These are phyloP conservation scores for Microbotryum lychnidis-dioicae DNA, from an alignment of 1,284 basidiomycete genomes.

Conservation along the genomic window DNA sequence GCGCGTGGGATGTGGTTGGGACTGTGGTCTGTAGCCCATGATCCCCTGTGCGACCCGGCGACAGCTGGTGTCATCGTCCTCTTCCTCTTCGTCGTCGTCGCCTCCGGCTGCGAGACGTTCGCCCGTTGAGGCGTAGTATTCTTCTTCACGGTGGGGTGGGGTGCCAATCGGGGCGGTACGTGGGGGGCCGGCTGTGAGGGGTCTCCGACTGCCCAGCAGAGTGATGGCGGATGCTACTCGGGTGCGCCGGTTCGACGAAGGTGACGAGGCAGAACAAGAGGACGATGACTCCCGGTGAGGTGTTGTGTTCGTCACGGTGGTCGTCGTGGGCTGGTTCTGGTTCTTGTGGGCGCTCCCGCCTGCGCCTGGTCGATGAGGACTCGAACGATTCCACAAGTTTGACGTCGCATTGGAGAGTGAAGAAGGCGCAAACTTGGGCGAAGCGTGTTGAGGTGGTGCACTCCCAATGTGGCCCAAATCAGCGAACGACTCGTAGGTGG, in stretches of 20 bases:
- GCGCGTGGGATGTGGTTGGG: too few relatives aligned
- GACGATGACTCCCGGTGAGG: too few relatives aligned
- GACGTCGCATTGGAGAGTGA: not conserved
- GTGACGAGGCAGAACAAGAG: too few relatives aligned
- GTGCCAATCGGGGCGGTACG: not conserved
- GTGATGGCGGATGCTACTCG: too few relatives aligned
- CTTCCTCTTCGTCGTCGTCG: not conserved
- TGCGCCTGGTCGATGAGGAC: not conserved
- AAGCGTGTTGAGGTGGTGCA: not conserved
- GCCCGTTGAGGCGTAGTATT: not conserved
- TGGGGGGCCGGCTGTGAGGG: too few relatives aligned
- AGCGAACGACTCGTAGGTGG: conserved; percentile 18
- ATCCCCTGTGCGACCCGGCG: too few relatives aligned
- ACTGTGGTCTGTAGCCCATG: too few relatives aligned
- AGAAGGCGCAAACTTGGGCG: too few relatives aligned
- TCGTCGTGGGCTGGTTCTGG: not conserved
- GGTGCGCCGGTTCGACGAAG: too few relatives aligned
- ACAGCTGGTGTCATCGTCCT: not conserved
- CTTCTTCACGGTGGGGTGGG: too few relatives aligned
- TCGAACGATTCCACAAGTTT: not conserved
- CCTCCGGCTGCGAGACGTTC: not conserved
- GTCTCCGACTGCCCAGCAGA: too few relatives aligned
- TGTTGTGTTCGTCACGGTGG: not conserved
- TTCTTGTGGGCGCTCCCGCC: not conserved
- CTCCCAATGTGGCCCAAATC: conserved; percentile 5